phyloP scores from a whole-genome alignment of 2,329 filamentous ascomycete genomes.

The Fusarium sambucinum region DNA sequence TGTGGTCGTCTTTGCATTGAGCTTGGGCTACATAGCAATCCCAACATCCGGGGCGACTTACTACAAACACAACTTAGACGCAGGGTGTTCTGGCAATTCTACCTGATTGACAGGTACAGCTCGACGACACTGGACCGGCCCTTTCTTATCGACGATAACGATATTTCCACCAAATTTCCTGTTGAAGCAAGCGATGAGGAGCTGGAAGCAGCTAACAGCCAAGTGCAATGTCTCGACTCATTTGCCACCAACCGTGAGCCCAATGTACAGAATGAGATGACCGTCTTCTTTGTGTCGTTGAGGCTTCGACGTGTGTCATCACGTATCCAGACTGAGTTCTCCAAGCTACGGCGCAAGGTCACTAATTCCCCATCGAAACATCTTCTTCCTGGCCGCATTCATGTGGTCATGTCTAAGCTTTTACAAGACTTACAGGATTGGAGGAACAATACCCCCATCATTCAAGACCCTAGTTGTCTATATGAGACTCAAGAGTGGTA shows the following conservation, averaged over 20 bases:
- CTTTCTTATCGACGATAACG: constrained; percentile 35
- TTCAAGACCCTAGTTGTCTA: constrained; percentile 52
- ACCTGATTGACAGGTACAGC: constrained; percentile 39
- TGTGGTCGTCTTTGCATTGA: constrained; percentile 39
- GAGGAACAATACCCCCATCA: constrained; percentile 51
- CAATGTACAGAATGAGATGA: constrained; percentile 16
- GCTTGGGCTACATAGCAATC: constrained; percentile 21
- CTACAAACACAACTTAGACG: constrained; percentile 32
- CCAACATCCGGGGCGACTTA: not conserved
- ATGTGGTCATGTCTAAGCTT: constrained; percentile 47
- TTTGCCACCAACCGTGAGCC: not conserved
- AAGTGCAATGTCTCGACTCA: not conserved
- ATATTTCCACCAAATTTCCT: constrained; percentile 31
- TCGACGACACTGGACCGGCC: constrained; percentile 31
- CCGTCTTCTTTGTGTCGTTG: constrained; percentile 55
- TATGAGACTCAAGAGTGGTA: constrained; percentile 61
- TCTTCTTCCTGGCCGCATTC: constrained; percentile 39
- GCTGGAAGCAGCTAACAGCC: constrained; percentile 6
- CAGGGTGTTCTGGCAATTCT: constrained; percentile 42
- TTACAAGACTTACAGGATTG: constrained; percentile 53
- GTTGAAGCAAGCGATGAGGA: constrained; percentile 32
- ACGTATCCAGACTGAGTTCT: constrained; percentile 52
- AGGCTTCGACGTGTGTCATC: constrained; percentile 57
- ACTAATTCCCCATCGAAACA: not conserved
- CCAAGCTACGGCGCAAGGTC: constrained; percentile 9